Evolutionary conservation across 1,139 yeast genomes (phyloP).

Genomic region (Meyerozyma athensensis): DNA sequence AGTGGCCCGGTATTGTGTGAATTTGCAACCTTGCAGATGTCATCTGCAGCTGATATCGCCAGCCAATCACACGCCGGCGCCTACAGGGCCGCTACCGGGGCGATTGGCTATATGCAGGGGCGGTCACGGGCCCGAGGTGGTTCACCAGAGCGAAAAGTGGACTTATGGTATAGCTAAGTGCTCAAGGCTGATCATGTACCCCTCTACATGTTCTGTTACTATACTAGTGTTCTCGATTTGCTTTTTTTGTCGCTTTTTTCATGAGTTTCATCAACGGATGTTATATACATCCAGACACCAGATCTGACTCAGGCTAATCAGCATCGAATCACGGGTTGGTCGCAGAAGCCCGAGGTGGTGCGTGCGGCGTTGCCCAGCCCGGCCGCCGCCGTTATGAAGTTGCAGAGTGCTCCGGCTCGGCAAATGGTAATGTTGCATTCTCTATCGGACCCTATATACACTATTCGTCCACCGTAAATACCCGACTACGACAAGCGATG

Average conservation of each 20-base stretch:
- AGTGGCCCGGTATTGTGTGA: neutral
- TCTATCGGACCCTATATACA: too few species aligned
- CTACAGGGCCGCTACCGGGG: conserved; percentile 2
- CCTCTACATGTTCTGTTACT: too few species aligned
- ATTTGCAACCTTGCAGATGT: neutral
- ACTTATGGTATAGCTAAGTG: too few species aligned
- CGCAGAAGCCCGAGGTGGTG: neutral
- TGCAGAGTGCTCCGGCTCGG: too few species aligned
- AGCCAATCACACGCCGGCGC: conserved; percentile 1
- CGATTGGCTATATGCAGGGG: neutral
- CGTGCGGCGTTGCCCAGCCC: neutral
- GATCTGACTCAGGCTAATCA: neutral
- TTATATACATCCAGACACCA: neutral
- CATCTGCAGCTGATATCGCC: neutral
- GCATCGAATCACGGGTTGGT: neutral
- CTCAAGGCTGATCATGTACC: too few species aligned
- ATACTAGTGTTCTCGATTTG: too few species aligned
- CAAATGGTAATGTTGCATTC: too few species aligned
- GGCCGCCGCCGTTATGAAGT: too few species aligned
- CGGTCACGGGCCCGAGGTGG: neutral
- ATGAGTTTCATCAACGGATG: too few species aligned
- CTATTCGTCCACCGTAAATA: conserved; percentile 32
- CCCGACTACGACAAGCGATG: conserved; percentile 51
- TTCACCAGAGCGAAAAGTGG: too few species aligned
- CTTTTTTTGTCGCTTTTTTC: too few species aligned